Evolutionary conservation across 805 yeast species (phyloP).

Genomic region (Suhomyces vadensis): DNA sequence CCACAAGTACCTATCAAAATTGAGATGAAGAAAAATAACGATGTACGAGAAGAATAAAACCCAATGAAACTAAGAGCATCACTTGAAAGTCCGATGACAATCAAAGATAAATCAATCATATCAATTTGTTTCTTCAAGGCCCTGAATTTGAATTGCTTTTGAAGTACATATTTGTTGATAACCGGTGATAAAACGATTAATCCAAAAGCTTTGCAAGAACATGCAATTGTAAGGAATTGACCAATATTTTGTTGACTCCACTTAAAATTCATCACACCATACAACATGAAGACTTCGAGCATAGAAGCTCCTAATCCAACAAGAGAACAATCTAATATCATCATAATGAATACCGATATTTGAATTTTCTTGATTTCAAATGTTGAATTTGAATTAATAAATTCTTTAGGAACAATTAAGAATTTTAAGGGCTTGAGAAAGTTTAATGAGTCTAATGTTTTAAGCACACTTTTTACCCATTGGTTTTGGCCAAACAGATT

Average conservation of each 20-base stretch:
- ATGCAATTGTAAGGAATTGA: slow-evolving; percentile 16
- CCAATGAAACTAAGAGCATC: slow-evolving; percentile 16
- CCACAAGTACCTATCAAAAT: not conserved
- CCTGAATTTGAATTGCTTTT: slow-evolving; percentile 11
- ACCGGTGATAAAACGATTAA: slow-evolving; percentile 21
- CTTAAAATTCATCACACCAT: slow-evolving; percentile 19
- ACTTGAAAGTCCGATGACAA: slow-evolving; percentile 13
- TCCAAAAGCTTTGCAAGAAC: slow-evolving; percentile 16
- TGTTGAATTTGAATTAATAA: slow-evolving; percentile 10
- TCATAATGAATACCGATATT: slow-evolving; percentile 15
- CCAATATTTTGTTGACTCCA: slow-evolving; percentile 22
- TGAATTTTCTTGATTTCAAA: slow-evolving; percentile 13
- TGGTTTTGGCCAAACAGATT: not conserved
- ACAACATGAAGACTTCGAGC: slow-evolving; percentile 17
- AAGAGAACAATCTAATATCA: slow-evolving; percentile 4
- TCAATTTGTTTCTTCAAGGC: slow-evolving; percentile 18
- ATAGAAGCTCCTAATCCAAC: slow-evolving; percentile 16
- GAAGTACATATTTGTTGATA: slow-evolving; percentile 14
- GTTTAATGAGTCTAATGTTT: slow-evolving; percentile 9
- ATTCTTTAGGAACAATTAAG: slow-evolving; percentile 18
- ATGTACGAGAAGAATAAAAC: slow-evolving; percentile 8
- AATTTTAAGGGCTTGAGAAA: slow-evolving; percentile 20
- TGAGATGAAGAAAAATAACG: slow-evolving; percentile 1
- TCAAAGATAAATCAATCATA: slow-evolving; percentile 16
- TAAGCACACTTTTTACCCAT: not conserved